These are phyloP conservation scores for Fusarium caatingaense DNA, from an alignment of 2,329 filamentous ascomycete species.

Conservation along the genomic window DNA sequence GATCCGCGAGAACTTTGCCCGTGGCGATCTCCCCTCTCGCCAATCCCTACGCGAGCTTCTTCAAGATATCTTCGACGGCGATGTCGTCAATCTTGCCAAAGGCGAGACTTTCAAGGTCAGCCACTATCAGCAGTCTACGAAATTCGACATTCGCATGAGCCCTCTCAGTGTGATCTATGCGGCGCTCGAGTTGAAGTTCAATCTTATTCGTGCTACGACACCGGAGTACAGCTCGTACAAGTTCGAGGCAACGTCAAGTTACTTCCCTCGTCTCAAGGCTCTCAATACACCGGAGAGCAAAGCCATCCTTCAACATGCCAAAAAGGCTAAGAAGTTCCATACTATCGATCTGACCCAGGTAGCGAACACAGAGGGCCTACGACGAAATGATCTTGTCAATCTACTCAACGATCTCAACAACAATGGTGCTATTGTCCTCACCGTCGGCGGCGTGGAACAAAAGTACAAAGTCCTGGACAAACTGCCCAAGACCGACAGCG, in stretches of 20 bases:
- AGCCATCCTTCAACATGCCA: conserved; percentile 57
- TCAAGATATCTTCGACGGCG: conserved; percentile 60
- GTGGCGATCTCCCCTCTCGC: conserved; percentile 68
- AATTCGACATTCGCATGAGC: conserved; percentile 65
- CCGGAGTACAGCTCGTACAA: conserved; percentile 68
- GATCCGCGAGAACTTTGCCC: conserved; percentile 68
- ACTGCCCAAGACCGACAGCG: conserved; percentile 56
- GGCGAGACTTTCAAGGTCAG: conserved; percentile 53
- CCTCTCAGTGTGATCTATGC: conserved; percentile 67
- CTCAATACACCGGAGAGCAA: conserved; percentile 57
- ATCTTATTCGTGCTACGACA: conserved; percentile 66
- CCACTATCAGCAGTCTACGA: conserved; percentile 57
- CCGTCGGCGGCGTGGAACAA: conserved; percentile 63
- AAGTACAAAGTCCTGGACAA: conserved; percentile 62
- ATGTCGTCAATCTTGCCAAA: conserved; percentile 29
- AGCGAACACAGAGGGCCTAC: conserved; percentile 47
- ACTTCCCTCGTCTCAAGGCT: conserved; percentile 46
- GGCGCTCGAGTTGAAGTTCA: conserved; percentile 69
- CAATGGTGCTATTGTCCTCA: conserved; percentile 60
- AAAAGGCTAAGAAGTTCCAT: conserved; percentile 56
- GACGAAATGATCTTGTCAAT: conserved; percentile 61
- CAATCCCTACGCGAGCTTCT: conserved; percentile 61
- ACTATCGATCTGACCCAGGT: conserved; percentile 61
- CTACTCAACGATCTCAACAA: conserved; percentile 67
- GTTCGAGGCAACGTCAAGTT: conserved; percentile 55